These are phyloP conservation scores for Globisporangium iwayamae DNA, from an alignment of 352 stramenopile genomes.

Conservation along the genomic window DNA sequence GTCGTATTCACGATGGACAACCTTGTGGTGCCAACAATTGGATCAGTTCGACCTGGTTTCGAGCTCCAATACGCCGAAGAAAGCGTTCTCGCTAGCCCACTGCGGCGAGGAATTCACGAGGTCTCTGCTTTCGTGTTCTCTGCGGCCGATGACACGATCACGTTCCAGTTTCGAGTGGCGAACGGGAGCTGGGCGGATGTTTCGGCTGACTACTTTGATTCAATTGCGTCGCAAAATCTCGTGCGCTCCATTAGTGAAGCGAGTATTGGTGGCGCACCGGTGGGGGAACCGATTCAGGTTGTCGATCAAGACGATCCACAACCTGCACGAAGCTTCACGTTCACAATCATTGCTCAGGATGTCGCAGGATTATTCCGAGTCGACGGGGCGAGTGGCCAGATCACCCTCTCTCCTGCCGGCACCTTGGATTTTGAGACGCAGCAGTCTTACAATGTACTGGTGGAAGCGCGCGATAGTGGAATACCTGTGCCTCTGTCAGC, in stretches of 20 bases:
- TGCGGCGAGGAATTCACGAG: conserved; percentile 8
- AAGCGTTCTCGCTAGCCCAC: background rate
- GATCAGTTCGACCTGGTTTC: background rate
- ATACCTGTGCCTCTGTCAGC: background rate
- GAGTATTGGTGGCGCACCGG: background rate
- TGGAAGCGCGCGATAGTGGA: conserved; percentile 9
- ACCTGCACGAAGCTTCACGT: background rate
- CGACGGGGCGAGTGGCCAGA: background rate
- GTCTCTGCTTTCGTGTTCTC: conserved; percentile 6
- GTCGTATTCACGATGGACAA: conserved; percentile 22
- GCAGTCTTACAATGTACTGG: conserved; percentile 4
- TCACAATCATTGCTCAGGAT: conserved; percentile 1
- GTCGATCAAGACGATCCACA: conserved; percentile 8
- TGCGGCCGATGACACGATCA: background rate
- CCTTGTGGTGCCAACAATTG: background rate
- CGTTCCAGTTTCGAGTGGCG: conserved; percentile 8
- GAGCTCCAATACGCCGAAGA: conserved; percentile 7
- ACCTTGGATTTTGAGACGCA: conserved; percentile 10
- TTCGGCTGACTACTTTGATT: background rate
- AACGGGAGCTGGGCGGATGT: conserved; percentile 6
- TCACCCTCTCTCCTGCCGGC: background rate
- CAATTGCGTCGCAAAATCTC: background rate
- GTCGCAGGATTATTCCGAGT: conserved; percentile 6
- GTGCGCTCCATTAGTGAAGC: conserved; percentile 3
- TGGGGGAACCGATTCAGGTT: conserved; percentile 1